Percentiles rank a stretch among this genome's conserved stretches.
Conservation (phyloP, 2,329 filamentous ascomycete genomes). For the Aspergillus flavus region DNA sequence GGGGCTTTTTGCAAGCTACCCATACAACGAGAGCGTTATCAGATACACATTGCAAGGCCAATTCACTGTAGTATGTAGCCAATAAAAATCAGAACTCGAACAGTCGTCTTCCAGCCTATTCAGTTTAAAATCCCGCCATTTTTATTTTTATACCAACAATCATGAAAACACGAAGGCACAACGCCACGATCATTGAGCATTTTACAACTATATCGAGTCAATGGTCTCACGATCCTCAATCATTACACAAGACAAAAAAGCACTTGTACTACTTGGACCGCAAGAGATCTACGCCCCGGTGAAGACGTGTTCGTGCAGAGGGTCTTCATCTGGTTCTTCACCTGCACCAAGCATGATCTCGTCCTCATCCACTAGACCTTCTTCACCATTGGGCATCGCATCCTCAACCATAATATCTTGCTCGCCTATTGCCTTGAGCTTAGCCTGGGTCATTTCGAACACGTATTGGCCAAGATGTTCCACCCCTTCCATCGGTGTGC, state of each 20-base stretch:
- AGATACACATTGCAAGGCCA: neutral
- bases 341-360: constrained; percentile 38
- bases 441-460: constrained; percentile 87
- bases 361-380: constrained; percentile 36
- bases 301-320: constrained; percentile 34
- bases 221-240: neutral
- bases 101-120: neutral
- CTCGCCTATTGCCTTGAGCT: constrained; percentile 60
- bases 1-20: constrained; percentile 12
- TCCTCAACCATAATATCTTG: constrained; percentile 42
- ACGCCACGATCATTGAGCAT: neutral
- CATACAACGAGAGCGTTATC: neutral
- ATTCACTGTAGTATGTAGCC: neutral
- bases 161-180: neutral
- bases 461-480: constrained; percentile 97
- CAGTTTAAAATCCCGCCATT: neutral
- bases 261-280: neutral
- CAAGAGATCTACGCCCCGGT: constrained; percentile 2
- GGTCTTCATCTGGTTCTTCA: constrained; percentile 38
- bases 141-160: neutral
- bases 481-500: constrained; percentile 81
- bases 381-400: constrained; percentile 32
- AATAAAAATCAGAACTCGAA: neutral
- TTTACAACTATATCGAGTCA: neutral
- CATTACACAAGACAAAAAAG: neutral